Evolutionary conservation across 1,284 basidiomycete genomes (phyloP), one percentile per base, ranked within the genome.

Genomic region (Rhodofomes roseus): DNA sequence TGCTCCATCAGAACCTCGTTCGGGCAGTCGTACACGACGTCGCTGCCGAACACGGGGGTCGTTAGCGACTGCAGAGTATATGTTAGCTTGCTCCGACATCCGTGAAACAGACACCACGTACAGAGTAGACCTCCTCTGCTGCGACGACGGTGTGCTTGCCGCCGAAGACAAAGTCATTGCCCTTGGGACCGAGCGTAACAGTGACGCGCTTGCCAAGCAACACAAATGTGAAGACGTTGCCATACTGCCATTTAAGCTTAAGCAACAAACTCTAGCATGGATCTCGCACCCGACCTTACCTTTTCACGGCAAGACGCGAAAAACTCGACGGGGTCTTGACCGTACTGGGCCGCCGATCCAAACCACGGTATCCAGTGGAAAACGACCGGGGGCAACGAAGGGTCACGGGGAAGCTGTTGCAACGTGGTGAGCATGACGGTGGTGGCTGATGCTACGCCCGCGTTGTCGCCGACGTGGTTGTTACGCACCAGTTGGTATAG

Each of bases 1-100:
- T 99, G 97, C 73, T 99, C 96, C 96, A 99, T 99, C 73, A 99
- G 89, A 55, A 94, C 81, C 58, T 95, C 90, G 74, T 99, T 99
- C 34, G 97, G 96, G 59, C 95, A 89, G 71, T 98, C 96, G 74
- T 99, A 99, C 4, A 98, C 96, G 51, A 99, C 97, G 57, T 95
- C 95, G 72, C 95, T 95, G 57, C 97, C 97, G 69, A 99, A 99
- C 22, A 96, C 86, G 4, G 94, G 94, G 0, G 92, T 95, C 0
- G 93, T 96, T 54, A 96, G 76, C 71, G 92, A 90, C 91, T 95
- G 54, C 20, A 16, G 18, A 41, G 12, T 4, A 36, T 40, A 4
- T 22, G 27, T 44, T 29, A 14, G 20, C 12, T 4, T n/a, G 23
- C 55, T 9, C 59, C 3, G 16, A 12, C 25, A 53, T 23, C 18